These are phyloP conservation scores for Clarireedia homoeocarpa DNA, from an alignment of 2,329 filamentous ascomycete genomes.

Conservation along the genomic window DNA sequence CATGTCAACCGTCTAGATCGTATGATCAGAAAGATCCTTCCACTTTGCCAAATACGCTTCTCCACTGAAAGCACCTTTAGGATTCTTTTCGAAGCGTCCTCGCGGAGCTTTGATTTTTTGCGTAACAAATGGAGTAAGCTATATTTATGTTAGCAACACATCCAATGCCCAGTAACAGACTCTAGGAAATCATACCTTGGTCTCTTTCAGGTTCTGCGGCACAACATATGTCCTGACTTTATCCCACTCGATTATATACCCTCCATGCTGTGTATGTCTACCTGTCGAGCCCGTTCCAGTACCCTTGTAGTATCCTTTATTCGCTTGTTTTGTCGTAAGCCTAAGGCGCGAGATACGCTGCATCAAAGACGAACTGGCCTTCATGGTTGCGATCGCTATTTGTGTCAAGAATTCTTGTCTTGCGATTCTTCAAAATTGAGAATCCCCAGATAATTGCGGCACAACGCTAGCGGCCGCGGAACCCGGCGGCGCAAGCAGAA, in stretches of 20 bases:
- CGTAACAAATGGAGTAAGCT: constrained; percentile 78
- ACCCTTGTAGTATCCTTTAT: constrained; percentile 95
- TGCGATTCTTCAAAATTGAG: constrained; percentile 6
- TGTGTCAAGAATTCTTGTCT: not conserved
- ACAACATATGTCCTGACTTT: constrained; percentile 90
- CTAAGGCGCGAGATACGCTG: constrained; percentile 65
- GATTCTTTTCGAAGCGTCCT: constrained; percentile 44
- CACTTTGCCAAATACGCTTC: constrained; percentile 54
- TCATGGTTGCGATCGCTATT: constrained; percentile 39
- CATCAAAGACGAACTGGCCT: constrained; percentile 59
- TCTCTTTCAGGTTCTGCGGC: constrained; percentile 59
- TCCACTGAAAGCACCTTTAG: constrained; percentile 53
- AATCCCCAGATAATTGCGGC: not conserved
- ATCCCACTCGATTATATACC: constrained; percentile 73
- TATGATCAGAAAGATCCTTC: constrained; percentile 37
- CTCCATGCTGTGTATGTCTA: constrained; percentile 72
- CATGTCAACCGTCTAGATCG: not conserved
- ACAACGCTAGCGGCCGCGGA: constrained; percentile 18
- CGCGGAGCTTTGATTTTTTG: constrained; percentile 44
- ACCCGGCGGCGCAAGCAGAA: not conserved
- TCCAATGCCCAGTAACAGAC: not conserved
- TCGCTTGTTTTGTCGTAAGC: constrained; percentile 88
- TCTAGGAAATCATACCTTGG: constrained; percentile 50
- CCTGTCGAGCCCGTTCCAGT: constrained; percentile 85
- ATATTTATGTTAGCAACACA: constrained; percentile 14